These are phyloP conservation scores for Zygosaccharomyces sapae DNA, from an alignment of 1,139 yeast species.

Conservation along the genomic window DNA sequence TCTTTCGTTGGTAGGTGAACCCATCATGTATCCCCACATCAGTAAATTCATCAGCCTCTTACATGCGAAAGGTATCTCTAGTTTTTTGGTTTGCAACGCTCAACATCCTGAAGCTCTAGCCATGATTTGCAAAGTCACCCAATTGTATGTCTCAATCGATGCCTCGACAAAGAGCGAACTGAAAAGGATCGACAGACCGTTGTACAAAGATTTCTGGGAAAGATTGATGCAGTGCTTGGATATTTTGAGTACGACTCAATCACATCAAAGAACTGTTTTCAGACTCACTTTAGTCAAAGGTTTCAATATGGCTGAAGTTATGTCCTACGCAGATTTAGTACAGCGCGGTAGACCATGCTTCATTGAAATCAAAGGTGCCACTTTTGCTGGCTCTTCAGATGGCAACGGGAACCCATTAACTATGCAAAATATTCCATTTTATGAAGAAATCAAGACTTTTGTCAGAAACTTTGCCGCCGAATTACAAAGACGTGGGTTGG, in stretches of 20 bases:
- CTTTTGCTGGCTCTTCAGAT: constrained; percentile 80
- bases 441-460: constrained; percentile 80
- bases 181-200: constrained; percentile 81
- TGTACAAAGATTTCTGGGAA: constrained; percentile 91
- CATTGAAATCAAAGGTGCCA: constrained; percentile 91
- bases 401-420: constrained; percentile 86
- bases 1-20: constrained; percentile 87
- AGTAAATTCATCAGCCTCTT: constrained; percentile 77
- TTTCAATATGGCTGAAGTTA: constrained; percentile 77
- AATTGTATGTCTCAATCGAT: constrained; percentile 86
- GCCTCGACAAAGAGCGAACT: constrained; percentile 80
- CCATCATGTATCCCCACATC: constrained; percentile 87
- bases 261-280: constrained; percentile 86
- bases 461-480: constrained; percentile 60
- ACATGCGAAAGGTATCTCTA: constrained; percentile 72
- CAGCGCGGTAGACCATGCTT: constrained; percentile 79
- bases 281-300: constrained; percentile 89
- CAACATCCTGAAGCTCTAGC: constrained; percentile 87
- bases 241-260: constrained; percentile 64
- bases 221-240: constrained; percentile 76
- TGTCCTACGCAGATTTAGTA: constrained; percentile 87
- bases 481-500: constrained; percentile 57
- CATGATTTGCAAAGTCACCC: constrained; percentile 71
- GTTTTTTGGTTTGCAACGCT: constrained; percentile 90
- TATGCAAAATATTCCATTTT: constrained; percentile 93